Evolutionary conservation across 768 basidiomycete genomes (phyloP).

Genomic region (Boletus rufocinnamomeus): DNA sequence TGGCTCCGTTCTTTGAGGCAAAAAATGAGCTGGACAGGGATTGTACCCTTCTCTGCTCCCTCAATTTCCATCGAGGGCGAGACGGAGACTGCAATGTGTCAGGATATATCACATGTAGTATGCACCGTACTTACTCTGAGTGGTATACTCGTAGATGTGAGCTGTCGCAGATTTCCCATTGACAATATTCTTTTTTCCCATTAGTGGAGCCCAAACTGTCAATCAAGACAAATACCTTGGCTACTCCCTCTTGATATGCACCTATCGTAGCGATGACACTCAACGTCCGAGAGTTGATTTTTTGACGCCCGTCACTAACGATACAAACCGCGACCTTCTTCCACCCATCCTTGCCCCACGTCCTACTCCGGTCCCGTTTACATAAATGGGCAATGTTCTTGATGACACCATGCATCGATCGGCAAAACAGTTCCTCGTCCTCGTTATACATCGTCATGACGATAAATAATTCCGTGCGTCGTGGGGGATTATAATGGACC

Average conservation of each 20-base stretch:
- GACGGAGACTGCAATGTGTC: slow-evolving; percentile 62
- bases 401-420: slow-evolving; percentile 96
- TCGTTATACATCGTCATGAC: slow-evolving; percentile 99
- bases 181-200: slow-evolving; percentile 57
- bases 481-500: slow-evolving; percentile 86
- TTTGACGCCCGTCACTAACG: slow-evolving; percentile 82
- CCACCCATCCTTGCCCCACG: slow-evolving; percentile 98
- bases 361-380: slow-evolving; percentile 83
- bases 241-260: slow-evolving; percentile 91
- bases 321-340: slow-evolving; percentile 97
- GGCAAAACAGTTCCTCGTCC: slow-evolving; percentile 84
- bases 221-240: slow-evolving; percentile 55
- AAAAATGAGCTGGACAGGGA: slow-evolving; percentile 92
- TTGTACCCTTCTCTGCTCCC: slow-evolving; percentile 73
- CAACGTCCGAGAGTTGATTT: slow-evolving; percentile 82
- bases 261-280: slow-evolving; percentile 93
- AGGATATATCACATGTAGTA: slow-evolving; percentile 1
- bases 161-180: slow-evolving; percentile 82
- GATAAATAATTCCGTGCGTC: slow-evolving; percentile 92
- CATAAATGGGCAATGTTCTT: slow-evolving; percentile 91
- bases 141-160: slow-evolving; percentile 93
- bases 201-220: slow-evolving; percentile 3
- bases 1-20: slow-evolving; percentile 92
- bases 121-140: slow-evolving; percentile 59
- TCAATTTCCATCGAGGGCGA: slow-evolving; percentile 80